phyloP scores from a whole-genome alignment of 2,329 filamentous ascomycete species.

The Aspergillus sergii region DNA sequence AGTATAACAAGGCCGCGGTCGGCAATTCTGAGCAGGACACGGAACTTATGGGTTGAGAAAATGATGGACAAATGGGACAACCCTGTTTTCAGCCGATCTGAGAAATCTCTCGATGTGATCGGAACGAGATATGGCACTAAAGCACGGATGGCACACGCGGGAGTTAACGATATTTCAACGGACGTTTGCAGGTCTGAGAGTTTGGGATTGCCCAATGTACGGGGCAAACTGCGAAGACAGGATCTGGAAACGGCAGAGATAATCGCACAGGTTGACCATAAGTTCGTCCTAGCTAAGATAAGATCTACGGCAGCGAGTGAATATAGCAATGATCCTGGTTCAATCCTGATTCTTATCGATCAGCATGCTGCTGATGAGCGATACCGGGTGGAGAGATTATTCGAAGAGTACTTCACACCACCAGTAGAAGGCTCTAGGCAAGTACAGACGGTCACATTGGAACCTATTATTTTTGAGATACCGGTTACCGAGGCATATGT shows the following conservation, averaged over 20 bases:
- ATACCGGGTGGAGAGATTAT: conserved; percentile 73
- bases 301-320: conserved; percentile 19
- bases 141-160: conserved; percentile 14
- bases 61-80: conserved; percentile 72
- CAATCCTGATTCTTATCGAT: conserved; percentile 74
- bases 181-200: conserved; percentile 25
- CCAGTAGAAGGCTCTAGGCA: background rate
- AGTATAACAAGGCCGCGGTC: conserved; percentile 20
- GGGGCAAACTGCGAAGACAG: conserved; percentile 60
- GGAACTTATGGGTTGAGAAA: conserved; percentile 60
- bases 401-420: conserved; percentile 55
- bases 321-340: conserved; percentile 2
- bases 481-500: conserved; percentile 61
- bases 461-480: conserved; percentile 66
- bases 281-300: conserved; percentile 78
- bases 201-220: conserved; percentile 32
- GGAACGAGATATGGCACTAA: conserved; percentile 18
- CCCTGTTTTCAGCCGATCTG: conserved; percentile 66
- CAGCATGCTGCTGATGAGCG: conserved; percentile 96
- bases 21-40: conserved; percentile 12
- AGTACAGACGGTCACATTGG: conserved; percentile 30
- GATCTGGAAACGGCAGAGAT: conserved; percentile 64
- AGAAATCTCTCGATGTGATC: conserved; percentile 46
- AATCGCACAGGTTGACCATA: conserved; percentile 82
- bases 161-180: conserved; percentile 23